phyloP scores from a whole-genome alignment of 1,284 basidiomycete genomes.

The Ceratobasidium theobromae region DNA sequence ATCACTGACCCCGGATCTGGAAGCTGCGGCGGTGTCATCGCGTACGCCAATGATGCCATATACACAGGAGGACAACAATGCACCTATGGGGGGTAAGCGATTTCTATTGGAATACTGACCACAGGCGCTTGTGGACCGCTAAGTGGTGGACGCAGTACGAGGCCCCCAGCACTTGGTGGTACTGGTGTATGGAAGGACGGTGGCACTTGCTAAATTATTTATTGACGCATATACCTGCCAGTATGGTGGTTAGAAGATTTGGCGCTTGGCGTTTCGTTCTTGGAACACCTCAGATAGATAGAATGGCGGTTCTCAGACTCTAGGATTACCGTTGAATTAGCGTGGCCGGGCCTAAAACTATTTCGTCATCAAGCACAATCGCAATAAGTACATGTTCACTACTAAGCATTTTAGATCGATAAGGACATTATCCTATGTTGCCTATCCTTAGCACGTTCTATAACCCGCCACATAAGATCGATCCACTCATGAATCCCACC shows the following conservation, averaged over 20 bases:
- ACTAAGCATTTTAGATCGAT: background rate
- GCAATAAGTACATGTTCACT: background rate
- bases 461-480: slow-evolving; percentile 49
- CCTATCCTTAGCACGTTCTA: slow-evolving; percentile 17
- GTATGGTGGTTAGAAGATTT: background rate
- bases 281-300: background rate
- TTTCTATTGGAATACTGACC: background rate
- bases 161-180: slow-evolving; percentile 22
- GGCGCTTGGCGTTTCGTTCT: background rate
- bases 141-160: slow-evolving; percentile 27
- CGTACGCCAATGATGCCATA: background rate
- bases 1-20: slow-evolving; percentile 14
- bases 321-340: no score
- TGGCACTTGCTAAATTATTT: slow-evolving; percentile 19
- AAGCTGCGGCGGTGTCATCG: slow-evolving; percentile 7
- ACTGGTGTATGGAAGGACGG: slow-evolving; percentile 19
- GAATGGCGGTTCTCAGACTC: background rate
- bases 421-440: background rate
- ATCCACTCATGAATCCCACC: slow-evolving; percentile 62
- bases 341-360: background rate
- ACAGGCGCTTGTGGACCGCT: slow-evolving; percentile 26
- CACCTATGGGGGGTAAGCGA: slow-evolving; percentile 12
- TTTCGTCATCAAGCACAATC: background rate
- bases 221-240: background rate
- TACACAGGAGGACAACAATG: slow-evolving; percentile 12